Evolutionary conservation across 768 basidiomycete species (phyloP).

Genomic region (Mycena latifolia): DNA sequence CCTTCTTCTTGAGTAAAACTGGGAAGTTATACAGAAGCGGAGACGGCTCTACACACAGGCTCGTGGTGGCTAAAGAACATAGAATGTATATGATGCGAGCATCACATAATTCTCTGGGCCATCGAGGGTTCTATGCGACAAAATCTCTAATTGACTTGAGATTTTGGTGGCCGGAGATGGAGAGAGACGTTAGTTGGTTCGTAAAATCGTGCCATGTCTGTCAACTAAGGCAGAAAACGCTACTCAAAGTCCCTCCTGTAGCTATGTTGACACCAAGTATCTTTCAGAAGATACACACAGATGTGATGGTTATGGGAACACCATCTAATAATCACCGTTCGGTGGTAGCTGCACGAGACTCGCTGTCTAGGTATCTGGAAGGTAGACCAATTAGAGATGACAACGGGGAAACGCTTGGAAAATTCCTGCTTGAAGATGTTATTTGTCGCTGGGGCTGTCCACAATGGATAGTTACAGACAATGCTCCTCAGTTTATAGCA

Average conservation of each 20-base stretch:
- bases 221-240: conserved; percentile 8
- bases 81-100: conserved; percentile 8
- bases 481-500: no score
- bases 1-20: not conserved
- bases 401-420: conserved; percentile 52
- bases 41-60: not conserved
- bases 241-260: not conserved
- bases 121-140: conserved; percentile 14
- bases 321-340: conserved; percentile 33
- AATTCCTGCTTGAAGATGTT: conserved; percentile 9
- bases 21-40: not conserved
- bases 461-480: no score
- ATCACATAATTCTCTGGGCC: conserved; percentile 25
- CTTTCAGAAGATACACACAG: conserved; percentile 44
- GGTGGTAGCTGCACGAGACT: conserved; percentile 40
- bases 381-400: conserved; percentile 41
- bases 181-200: conserved; percentile 25
- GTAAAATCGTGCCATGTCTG: conserved; percentile 27
- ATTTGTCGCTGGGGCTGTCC: conserved; percentile 1
- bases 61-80: conserved; percentile 10
- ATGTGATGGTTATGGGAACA: conserved; percentile 44
- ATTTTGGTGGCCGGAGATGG: conserved; percentile 33
- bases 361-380: conserved; percentile 39
- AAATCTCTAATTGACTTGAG: not conserved
- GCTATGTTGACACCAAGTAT: conserved; percentile 40